Evolutionary conservation across 1,139 yeast species (phyloP), one percentile per base, ranked within the genome.

Genomic region (Debaryomyces subglobosus): DNA sequence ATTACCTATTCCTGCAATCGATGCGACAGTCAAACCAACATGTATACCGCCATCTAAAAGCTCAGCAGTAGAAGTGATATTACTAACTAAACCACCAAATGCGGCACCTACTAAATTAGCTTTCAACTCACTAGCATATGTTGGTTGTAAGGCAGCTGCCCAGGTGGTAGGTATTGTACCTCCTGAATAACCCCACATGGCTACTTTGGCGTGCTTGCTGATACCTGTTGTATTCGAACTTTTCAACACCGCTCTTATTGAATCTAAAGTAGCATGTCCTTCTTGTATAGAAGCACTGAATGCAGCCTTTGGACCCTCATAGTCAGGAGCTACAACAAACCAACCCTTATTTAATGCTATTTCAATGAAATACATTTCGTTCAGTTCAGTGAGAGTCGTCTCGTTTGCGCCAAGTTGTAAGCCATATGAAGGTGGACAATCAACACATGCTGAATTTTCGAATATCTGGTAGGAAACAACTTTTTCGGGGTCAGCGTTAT

Each of bases 151-250:
- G 10, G 67, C 59, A 1, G 74, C 65, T 5, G 74, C 75, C 77
- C 77, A 72, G 1, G 65, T 65, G 4, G 69, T 53, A 2, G 77
- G 72, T n/a, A 71, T 53, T 1, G 72, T 57, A 0, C 78, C 78
- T 21, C 78, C 78, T 6, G 75, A 69, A 50, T 70, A 73, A 0
- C 78, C 78, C 72, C 73, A 72, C 34, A 68, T 21, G 1, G 60
- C 63, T 1, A 65, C 58, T 41, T 61, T 54, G 4, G 77, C 72
- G 43, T 64, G 55, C 0, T 55, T 10, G 9, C 56, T 47, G 34
- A 72, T 49, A 3, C 73, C 72, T 3, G 77, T 71, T 16, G 56
- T 42, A 39, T 62, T 58, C 0, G 53, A 54, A 2, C 69, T 54
- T 1, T 49, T 43, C 45, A 71, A 60, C 1, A 63, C 60, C 5